Evolutionary conservation across 352 stramenopile genomes (phyloP), one percentile per base, ranked within the genome.

Genomic region (Globisporangium lucens): DNA sequence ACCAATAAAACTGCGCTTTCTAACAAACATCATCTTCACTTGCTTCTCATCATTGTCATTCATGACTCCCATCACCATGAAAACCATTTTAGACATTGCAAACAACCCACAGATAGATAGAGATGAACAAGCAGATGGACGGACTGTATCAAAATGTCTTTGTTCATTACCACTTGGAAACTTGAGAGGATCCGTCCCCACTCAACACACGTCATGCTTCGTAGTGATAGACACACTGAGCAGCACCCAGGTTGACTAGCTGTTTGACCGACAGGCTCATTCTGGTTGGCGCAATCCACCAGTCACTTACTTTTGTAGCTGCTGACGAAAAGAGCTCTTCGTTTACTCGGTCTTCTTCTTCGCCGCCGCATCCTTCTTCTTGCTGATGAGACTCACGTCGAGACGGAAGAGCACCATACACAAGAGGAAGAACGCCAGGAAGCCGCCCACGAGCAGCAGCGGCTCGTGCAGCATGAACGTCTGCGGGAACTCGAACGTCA

Each of bases 391-490:
- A 70, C 84, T 94, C 62, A 96, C 73, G 73, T 96, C 89, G 59
- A 89, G 70, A 49, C 89, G 89, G 76, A 94, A 91, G 72, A 95
- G 78, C 60, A 85, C 61, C 85, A 94, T 96, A 78, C 81, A 94
- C 58, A 96, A 64, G 38, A 95, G 36, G 66, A 96, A 97, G 63
- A 95, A 89, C 46, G 79, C 76, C 67, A 96, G 69, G 74, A 94
- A 97, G 46, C 63, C 82, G n/a, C 71, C 85, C 22, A 97, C 81
- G n/a, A 96, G 72, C 72, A 97, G 76, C 62, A 94, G 71, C 57
- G 89, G 89, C 71, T 97, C 89, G 70, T 93, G 84, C 65, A 95
- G 73, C 83, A 97, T 94, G 70, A 92, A 95, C 38, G 68, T 56
- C 71, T 76, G 66, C 51, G 85, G 75, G 63, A 94, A 96, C 51